phyloP scores from a whole-genome alignment of 2,329 filamentous ascomycete species.

The Biscogniauxia marginata region DNA sequence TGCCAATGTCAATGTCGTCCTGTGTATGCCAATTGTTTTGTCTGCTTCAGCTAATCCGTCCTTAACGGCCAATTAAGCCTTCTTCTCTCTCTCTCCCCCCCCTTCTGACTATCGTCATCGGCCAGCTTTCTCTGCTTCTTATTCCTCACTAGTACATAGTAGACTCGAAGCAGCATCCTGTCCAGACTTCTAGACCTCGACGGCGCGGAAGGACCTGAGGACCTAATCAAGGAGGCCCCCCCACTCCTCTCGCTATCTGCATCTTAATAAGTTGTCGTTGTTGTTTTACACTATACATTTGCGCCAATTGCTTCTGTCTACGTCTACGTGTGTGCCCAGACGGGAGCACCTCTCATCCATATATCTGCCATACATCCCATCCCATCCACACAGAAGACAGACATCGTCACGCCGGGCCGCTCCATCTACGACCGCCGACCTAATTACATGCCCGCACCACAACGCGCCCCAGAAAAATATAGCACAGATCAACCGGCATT shows the following conservation, averaged over 20 bases:
- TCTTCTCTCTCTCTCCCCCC: background rate
- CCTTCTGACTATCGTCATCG: too few relatives aligned
- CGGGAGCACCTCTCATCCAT: constrained; percentile 20
- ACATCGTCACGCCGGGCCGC: constrained; percentile 26
- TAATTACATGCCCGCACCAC: constrained; percentile 2
- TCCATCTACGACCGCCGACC: constrained; percentile 24
- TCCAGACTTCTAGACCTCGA: background rate
- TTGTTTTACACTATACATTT: background rate
- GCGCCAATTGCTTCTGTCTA: too few relatives aligned
- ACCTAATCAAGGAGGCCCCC: background rate
- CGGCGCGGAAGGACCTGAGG: background rate
- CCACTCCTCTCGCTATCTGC: background rate
- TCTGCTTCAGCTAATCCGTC: background rate
- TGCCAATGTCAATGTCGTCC: background rate
- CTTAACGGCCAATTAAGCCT: background rate
- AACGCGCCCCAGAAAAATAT: constrained; percentile 5
- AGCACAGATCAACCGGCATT: constrained; percentile 25
- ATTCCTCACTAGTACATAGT: background rate
- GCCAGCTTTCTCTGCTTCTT: background rate
- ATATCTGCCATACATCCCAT: constrained; percentile 15
- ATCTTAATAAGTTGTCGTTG: background rate
- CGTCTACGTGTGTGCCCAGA: constrained; percentile 9
- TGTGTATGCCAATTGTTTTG: background rate
- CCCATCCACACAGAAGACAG: constrained; percentile 12
- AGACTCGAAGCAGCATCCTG: background rate